Evolutionary conservation across 73 alveolate species (phyloP).

Genomic region (Loxodes magnus): DNA sequence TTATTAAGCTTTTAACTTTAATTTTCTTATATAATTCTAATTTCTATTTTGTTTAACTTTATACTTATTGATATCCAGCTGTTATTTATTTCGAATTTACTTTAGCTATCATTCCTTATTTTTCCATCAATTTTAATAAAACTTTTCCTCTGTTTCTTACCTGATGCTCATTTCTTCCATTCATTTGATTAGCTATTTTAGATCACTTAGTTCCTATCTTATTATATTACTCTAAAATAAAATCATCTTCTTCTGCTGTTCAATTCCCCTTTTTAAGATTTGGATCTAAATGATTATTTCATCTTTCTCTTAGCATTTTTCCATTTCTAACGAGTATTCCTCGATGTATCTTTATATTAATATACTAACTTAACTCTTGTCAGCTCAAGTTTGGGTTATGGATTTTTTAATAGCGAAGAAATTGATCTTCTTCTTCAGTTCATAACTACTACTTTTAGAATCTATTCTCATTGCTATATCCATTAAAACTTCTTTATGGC

Average conservation of each 20-base stretch:
- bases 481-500: too few relatives aligned
- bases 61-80: too few relatives aligned
- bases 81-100: too few relatives aligned
- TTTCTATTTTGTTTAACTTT: too few relatives aligned
- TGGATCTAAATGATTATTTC: slow-evolving; percentile 75
- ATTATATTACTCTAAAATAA: slow-evolving; percentile 44
- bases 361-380: too few relatives aligned
- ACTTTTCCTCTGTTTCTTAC: slow-evolving; percentile 55
- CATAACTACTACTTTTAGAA: too few relatives aligned
- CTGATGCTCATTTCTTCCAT: slow-evolving; percentile 68
- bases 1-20: too few relatives aligned
- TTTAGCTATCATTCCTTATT: background rate
- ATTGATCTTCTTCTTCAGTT: too few relatives aligned
- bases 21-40: too few relatives aligned
- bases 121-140: background rate
- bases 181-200: slow-evolving; percentile 44
- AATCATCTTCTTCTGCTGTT: slow-evolving; percentile 61
- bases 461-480: too few relatives aligned
- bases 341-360: slow-evolving; percentile 12
- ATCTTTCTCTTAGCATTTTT: slow-evolving; percentile 72
- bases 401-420: too few relatives aligned
- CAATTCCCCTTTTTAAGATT: slow-evolving; percentile 51
- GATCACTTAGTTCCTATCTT: slow-evolving; percentile 78
- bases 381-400: too few relatives aligned
- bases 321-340: slow-evolving; percentile 48